Evolutionary conservation across 495 filamentous ascomycete genomes (phyloP), one percentile per base, ranked within the genome.

Genomic region (Penicillium manginii): DNA sequence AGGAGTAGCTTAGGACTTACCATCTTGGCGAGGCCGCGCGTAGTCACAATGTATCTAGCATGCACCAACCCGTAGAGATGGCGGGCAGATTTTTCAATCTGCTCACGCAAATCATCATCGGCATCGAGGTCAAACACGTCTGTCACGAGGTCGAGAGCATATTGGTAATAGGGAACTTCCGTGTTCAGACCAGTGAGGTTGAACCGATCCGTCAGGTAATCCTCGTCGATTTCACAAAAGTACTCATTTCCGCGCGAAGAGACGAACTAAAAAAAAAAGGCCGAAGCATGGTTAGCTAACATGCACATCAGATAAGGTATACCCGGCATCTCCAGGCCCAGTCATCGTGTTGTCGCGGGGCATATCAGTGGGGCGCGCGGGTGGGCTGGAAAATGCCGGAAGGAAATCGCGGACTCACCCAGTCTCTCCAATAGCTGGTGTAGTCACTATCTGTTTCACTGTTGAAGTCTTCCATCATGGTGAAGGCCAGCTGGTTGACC

Each of bases 41-140:
- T 99, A 8, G 94, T 98, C 35, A 98, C 93, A 63, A 99, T 96
- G 73, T 98, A 99, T 49, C 94, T 84, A 23, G 94, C 94, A 73
- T 99, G 94, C 33, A 99, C 93, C 2, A 99, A 79, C 45, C 94
- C 96, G 70, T 99, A 99, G 4, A 99, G 83, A 66, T 98, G 96
- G 61, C 96, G 84, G 6, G 94, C 94, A 23, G 92, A 96, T 76
- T 97, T 98, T 74, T 99, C 94, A 51, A 99, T 98, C 65, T 92
- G 91, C 78, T 97, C 94, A 40, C 94, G 86, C 82, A 97, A 92
- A 50, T 98, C 94, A 72, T 98, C 96, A 68, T 98, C 93, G 72
- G 94, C 97, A 74, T 99, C 94, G 66, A 98, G 88, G 66, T 99
- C 94, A 73, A 99, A 99, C 45, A 98, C 93, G 68, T 99, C 94